Percentiles rank a stretch among this genome's conserved stretches.
These are phyloP conservation scores for Nicotiana obtusifolia DNA, from an alignment of 257 asterid species.

Conservation along the genomic window DNA sequence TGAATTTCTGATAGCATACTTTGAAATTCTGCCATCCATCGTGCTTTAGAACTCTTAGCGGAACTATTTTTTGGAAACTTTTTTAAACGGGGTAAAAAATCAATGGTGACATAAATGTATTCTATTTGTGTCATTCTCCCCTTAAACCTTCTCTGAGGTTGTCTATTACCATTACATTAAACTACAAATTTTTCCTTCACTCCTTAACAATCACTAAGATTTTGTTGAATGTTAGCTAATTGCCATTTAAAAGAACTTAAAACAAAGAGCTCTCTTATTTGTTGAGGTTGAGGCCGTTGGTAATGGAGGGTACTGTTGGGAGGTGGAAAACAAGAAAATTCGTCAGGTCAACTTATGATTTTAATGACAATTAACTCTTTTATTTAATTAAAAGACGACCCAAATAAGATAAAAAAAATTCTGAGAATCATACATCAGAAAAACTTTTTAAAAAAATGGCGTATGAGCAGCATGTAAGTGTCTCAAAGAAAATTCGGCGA, in stretches of 20 bases:
- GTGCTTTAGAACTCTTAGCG: no score
- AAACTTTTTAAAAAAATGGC: not conserved
- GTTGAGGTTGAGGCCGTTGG: no score
- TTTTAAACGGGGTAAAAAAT: no score
- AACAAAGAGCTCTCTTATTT: not conserved
- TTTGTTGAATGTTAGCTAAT: not conserved
- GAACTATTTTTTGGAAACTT: no score
- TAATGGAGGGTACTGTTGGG: not conserved
- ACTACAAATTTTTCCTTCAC: no score
- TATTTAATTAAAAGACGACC: not conserved
- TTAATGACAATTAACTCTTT: not conserved
- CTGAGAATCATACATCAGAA: not conserved
- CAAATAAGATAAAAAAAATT: not conserved
- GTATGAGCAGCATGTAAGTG: not conserved
- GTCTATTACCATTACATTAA: no score
- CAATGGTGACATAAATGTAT: no score
- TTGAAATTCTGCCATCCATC: no score
- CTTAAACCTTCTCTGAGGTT: no score
- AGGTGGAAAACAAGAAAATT: not conserved
- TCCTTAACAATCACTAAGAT: no score
- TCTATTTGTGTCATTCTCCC: no score
- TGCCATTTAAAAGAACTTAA: not conserved
- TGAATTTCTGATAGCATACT: no score
- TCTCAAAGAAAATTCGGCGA: not conserved
- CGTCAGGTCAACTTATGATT: not conserved